Conservation (phyloP, 2,329 filamentous ascomycete genomes). For the Helicocarpus griseus region DNA sequence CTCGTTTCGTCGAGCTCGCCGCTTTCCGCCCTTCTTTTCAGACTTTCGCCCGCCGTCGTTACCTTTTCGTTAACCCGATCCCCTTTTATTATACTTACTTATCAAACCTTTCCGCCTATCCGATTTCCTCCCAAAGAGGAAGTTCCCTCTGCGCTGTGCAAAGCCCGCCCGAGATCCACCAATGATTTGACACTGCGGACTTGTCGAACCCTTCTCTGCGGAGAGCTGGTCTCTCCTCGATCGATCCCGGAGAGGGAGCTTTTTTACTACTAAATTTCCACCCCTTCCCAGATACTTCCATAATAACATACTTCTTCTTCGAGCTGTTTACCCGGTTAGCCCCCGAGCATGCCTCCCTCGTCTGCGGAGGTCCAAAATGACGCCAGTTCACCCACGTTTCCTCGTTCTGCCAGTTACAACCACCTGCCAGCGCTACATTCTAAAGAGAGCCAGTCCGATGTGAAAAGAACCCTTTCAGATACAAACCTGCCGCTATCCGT, state of each 20-base stretch:
- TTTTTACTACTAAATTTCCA: conserved; percentile 14
- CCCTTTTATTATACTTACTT: not conserved
- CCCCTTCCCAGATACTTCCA: conserved; percentile 11
- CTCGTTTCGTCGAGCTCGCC: not conserved
- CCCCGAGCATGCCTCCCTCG: conserved; percentile 28
- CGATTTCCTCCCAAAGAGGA: not conserved
- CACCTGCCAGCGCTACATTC: conserved; percentile 37
- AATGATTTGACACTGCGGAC: conserved; percentile 2
- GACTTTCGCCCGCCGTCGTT: not conserved
- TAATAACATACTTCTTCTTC: not conserved
- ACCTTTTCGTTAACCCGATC: not conserved
- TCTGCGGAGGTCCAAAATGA: conserved; percentile 17
- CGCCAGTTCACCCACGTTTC: conserved; percentile 24
- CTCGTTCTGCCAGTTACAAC: conserved; percentile 50
- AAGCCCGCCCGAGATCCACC: not conserved
- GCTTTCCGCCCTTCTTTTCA: not conserved
- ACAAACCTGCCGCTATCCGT: conserved; percentile 34
- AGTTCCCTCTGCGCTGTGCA: not conserved
- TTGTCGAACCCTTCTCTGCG: conserved; percentile 22
- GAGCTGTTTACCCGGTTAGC: too few species aligned
- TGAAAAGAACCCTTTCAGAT: conserved; percentile 44
- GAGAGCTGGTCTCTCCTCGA: conserved; percentile 35
- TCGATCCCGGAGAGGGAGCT: conserved; percentile 24
- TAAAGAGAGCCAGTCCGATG: conserved; percentile 24
- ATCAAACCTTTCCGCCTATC: not conserved